Base-by-base conservation (phyloP, 73 alveolate genomes). In the Paramecium caudatum region DNA sequence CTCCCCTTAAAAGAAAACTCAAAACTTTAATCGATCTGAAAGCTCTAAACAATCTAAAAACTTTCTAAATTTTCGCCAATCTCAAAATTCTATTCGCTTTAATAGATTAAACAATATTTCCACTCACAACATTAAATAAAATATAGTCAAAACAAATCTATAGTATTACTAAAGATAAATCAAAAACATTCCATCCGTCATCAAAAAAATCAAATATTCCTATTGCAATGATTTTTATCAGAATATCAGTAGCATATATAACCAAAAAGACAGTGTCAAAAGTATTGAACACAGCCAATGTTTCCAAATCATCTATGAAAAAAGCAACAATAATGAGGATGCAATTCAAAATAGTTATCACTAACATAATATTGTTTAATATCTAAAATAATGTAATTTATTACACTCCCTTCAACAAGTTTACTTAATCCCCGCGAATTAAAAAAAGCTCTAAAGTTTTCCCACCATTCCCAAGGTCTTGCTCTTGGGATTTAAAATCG, bases 131-230 rank as follows among this genome's bases (percentile, higher is more conserved):
- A n/a, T 41, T 23, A 32, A 86, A 62, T 32, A 86, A 45, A 10
- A 86, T 12, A 36, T 86, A 86, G 65, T 86, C 93, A 65, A 86
- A 86, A 9, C 61, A 16, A 0, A 86, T 33, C 30, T 86, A 37
- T 12, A 86, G 68, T 12, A 86, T 46, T 5, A 86, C 93, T 27
- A 86, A 55, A 1, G 85, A 23, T 5, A 62, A n/a, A 43, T 86
- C 93, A 25, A 86, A 86, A n/a, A 86, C 88, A 63, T 86, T 86
- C 88, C 88, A 74, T 39, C 88, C 88, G 12, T 74, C 88, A 8
- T 74, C 55, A 74, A 74, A 74, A 45, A 19, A 74, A 3, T 45
- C 70, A 41, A 63, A 5, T 3, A 74, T 74, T 17, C 88, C 88
- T 1, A 74, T 16, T 10, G 55, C 88, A 41, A 74, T 30, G 9